A percentile compares a stretch with the other conserved stretches of the same genome.
phyloP scores from a whole-genome alignment of 768 basidiomycete genomes.

The Leccinum subgranulosum region DNA sequence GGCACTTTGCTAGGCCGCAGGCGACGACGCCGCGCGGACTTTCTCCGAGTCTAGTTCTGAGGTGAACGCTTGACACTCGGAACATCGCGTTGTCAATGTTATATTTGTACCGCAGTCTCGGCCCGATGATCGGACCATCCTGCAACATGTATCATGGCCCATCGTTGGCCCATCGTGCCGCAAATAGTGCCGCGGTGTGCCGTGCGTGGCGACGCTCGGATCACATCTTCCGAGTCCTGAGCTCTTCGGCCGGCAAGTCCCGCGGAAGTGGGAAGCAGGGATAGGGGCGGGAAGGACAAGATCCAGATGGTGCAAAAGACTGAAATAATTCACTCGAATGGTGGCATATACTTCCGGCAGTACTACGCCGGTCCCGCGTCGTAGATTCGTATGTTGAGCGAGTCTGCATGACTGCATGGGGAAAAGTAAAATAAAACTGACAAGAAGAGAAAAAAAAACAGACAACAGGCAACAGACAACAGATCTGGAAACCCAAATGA shows the following conservation, averaged over 20 bases:
- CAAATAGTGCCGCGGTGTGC: not conserved
- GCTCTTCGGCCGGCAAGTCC: not conserved
- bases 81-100: not conserved
- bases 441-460: not conserved
- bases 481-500: not conserved
- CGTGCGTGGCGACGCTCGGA: not conserved
- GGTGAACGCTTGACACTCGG: not conserved
- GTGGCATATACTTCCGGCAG: too few relatives aligned
- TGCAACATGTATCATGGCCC: not conserved
- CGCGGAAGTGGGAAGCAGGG: not conserved
- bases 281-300: not conserved
- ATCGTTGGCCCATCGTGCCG: not conserved
- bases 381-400: too few relatives aligned
- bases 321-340: too few relatives aligned
- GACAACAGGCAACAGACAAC: not conserved
- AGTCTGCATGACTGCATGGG: too few relatives aligned
- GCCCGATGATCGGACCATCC: not conserved
- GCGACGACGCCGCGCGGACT: not conserved
- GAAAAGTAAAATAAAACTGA: not conserved
- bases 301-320: not conserved
- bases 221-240: not conserved
- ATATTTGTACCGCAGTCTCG: not conserved
- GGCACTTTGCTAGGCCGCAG: too few relatives aligned
- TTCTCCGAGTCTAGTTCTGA: too few relatives aligned
- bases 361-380: too few relatives aligned